A percentile compares a stretch with the other conserved stretches of the same genome.
phyloP scores from a whole-genome alignment of 2,329 filamentous ascomycete genomes.

The Zalaria obscura region DNA sequence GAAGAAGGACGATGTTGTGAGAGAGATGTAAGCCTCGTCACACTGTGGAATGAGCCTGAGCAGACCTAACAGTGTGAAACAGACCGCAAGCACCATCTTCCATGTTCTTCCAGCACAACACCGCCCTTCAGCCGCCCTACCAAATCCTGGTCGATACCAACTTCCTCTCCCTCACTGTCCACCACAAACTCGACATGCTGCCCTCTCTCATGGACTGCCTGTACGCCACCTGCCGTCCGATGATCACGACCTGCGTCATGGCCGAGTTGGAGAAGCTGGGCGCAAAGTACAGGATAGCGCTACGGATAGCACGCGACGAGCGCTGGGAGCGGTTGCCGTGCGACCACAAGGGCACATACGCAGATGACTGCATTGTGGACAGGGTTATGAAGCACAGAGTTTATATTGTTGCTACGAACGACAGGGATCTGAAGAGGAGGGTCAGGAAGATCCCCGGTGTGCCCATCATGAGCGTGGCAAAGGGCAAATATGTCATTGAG shows the following conservation, averaged over 20 bases:
- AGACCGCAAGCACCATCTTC: conserved; percentile 27
- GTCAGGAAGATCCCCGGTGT: conserved; percentile 71
- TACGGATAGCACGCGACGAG: conserved; percentile 78
- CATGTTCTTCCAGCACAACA: conserved; percentile 84
- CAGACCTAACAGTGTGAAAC: conserved; percentile 3
- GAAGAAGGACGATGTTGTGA: conserved; percentile 50
- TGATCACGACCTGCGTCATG: conserved; percentile 74
- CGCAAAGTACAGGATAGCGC: conserved; percentile 71
- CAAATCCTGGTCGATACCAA: conserved; percentile 74
- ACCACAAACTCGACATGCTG: conserved; percentile 76
- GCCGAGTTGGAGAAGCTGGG: conserved; percentile 83
- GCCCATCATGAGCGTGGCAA: conserved; percentile 65
- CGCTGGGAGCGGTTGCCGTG: conserved; percentile 76
- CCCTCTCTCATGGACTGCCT: conserved; percentile 88
- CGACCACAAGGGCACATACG: conserved; percentile 78
- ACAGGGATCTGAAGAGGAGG: conserved; percentile 67
- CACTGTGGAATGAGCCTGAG: not conserved
- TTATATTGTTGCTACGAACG: conserved; percentile 41
- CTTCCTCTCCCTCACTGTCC: conserved; percentile 80
- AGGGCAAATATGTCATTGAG: conserved; percentile 91
- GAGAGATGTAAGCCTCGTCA: conserved; percentile 45
- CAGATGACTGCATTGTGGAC: conserved; percentile 60
- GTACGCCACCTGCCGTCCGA: conserved; percentile 78
- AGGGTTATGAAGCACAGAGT: conserved; percentile 31
- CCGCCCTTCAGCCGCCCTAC: conserved; percentile 73